Evolutionary conservation across 2,329 filamentous ascomycete species (phyloP), one percentile per base, ranked within the genome.

Genomic region (Zarea fungicola): DNA sequence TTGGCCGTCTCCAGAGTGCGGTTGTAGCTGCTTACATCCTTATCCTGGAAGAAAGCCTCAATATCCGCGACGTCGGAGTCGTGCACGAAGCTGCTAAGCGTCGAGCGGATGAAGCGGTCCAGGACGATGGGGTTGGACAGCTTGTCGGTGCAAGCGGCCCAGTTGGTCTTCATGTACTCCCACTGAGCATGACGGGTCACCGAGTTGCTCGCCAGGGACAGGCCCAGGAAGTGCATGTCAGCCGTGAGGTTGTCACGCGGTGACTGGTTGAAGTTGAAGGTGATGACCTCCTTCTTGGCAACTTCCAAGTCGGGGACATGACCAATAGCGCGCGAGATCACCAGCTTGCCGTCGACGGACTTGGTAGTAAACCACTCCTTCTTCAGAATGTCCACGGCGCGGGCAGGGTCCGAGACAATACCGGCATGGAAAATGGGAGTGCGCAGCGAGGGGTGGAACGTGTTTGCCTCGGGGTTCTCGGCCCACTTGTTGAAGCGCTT

Each of bases 271-370:
- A 89, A 91, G 67, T 95, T 85, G 68, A 91, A 96, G 78, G 68
- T 84, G 58, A 74, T 86, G 62, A 77, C 84, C 76, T 61, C 84
- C 69, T 68, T 69, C 49, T 77, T 72, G 37, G 95, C 82, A 25
- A 96, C 72, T 9, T 82, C 78, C 10, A 69, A 63, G 48, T 89
- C 81, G 58, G 85, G 84, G 18, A 87, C 83, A 32, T 83, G 81
- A 28, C 90, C 89, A 37, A 99, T 77, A 4, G 87, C 81, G 31
- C 79, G 74, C 3, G 97, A 78, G 56, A 83, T 86, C 55, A 95
- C 87, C 57, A 96, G 90, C 68, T 91, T 95, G 59, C 90, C 91
- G 60, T 97, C 93, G 31, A 96, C 84, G 7, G 90, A 89, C 45
- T 85, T 85, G 11, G 89, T 93, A 43, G 75, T 83, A 54, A 82